phyloP scores from a whole-genome alignment of 208 protist genomes.

The Entamoeba invadens region DNA sequence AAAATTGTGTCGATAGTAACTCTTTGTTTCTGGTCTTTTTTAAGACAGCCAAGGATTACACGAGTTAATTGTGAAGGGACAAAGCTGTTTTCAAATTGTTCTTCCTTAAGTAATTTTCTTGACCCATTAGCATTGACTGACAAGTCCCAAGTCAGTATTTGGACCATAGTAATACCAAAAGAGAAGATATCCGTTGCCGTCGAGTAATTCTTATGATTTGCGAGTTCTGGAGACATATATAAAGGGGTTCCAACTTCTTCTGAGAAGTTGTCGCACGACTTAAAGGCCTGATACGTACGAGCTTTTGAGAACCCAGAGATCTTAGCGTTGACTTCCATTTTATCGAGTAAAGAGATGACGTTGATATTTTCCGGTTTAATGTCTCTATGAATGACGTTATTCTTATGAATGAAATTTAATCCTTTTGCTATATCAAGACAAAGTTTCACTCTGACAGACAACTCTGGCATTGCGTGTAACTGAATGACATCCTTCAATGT shows the following conservation, averaged over 20 bases:
- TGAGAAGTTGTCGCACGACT: not conserved
- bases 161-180: not conserved
- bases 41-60: too few relatives aligned
- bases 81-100: too few relatives aligned
- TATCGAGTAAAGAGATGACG: not conserved
- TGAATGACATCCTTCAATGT: not conserved
- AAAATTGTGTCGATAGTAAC: too few relatives aligned
- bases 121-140: too few relatives aligned
- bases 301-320: not conserved
- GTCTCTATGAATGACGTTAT: not conserved
- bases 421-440: not conserved
- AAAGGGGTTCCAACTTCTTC: slow-evolving; percentile 27
- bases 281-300: not conserved
- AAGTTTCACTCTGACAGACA: not conserved
- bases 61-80: too few relatives aligned
- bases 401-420: not conserved
- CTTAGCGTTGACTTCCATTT: not conserved
- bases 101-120: too few relatives aligned
- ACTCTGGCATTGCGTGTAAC: not conserved
- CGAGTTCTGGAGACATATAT: slow-evolving; percentile 42
- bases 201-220: slow-evolving; percentile 4
- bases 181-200: slow-evolving; percentile 29
- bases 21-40: too few relatives aligned
- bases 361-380: not conserved
- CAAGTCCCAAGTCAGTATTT: not conserved